These are phyloP conservation scores for Nakazawaea pomicola DNA, from an alignment of 805 yeast genomes.

Conservation along the genomic window DNA sequence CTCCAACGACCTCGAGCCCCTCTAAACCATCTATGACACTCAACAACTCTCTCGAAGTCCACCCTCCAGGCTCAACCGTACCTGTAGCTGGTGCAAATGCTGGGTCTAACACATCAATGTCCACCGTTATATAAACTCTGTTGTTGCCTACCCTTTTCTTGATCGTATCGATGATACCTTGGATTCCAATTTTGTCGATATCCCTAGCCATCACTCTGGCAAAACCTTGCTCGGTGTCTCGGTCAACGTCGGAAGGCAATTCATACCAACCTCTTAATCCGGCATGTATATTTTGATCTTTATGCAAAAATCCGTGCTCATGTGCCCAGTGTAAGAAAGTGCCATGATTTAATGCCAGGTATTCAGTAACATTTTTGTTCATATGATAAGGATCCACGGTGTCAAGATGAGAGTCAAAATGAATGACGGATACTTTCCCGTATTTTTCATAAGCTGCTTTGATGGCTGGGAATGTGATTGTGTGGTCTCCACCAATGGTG, in stretches of 20 bases:
- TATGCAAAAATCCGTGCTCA: slow-evolving; percentile 33
- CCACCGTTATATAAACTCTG: slow-evolving; percentile 45
- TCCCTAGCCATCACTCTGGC: slow-evolving; percentile 41
- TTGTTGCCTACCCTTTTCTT: slow-evolving; percentile 30
- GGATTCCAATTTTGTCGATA: slow-evolving; percentile 36
- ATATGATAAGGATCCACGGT: slow-evolving; percentile 39
- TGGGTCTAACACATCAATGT: slow-evolving; percentile 48
- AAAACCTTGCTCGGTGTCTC: slow-evolving; percentile 46
- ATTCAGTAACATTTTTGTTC: slow-evolving; percentile 38
- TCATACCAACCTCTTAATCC: slow-evolving; percentile 41
- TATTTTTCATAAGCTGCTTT: slow-evolving; percentile 42
- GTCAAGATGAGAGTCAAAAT: slow-evolving; percentile 42
- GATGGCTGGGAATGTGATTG: slow-evolving; percentile 44
- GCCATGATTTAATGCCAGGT: slow-evolving; percentile 38
- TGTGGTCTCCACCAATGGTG: slow-evolving; percentile 53
- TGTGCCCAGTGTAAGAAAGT: slow-evolving; percentile 42
- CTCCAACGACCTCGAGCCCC: slow-evolving; percentile 43
- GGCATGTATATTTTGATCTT: slow-evolving; percentile 27
- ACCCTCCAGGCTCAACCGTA: slow-evolving; percentile 50
- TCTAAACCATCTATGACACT: slow-evolving; percentile 36
- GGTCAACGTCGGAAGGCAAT: slow-evolving; percentile 28
- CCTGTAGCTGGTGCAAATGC: slow-evolving; percentile 50
- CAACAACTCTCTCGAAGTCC: slow-evolving; percentile 42
- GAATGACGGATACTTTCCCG: slow-evolving; percentile 41
- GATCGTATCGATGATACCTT: slow-evolving; percentile 30